phyloP scores from a whole-genome alignment of 108 stramenopile genomes.

The Skeletonema tropicum region DNA sequence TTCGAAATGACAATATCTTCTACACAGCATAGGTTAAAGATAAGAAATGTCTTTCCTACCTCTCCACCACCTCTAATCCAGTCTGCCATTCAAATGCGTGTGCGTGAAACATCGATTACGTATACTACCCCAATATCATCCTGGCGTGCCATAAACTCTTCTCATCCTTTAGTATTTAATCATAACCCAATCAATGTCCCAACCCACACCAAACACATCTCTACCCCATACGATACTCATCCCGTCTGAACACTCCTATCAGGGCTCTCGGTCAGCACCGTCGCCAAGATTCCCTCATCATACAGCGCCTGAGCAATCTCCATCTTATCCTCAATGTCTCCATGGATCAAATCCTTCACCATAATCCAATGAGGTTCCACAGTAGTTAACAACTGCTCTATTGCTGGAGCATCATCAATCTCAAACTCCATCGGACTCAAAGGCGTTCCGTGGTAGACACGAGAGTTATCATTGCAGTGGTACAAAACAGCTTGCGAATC shows the following conservation, averaged over 20 bases:
- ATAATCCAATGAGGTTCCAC: conserved; percentile 87
- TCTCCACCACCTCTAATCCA: too few relatives aligned
- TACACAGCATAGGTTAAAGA: too few relatives aligned
- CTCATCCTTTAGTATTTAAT: too few relatives aligned
- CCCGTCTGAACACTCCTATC: conserved; percentile 54
- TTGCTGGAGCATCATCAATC: conserved; percentile 94
- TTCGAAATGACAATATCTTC: too few relatives aligned
- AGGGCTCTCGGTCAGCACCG: conserved; percentile 47
- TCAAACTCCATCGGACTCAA: conserved; percentile 96
- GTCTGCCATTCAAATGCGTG: too few relatives aligned
- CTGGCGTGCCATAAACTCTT: too few relatives aligned
- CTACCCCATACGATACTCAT: background rate
- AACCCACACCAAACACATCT: background rate
- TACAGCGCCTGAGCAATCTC: conserved; percentile 83
- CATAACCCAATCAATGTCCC: background rate
- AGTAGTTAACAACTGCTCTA: conserved; percentile 91
- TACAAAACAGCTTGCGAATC: conserved; percentile 94
- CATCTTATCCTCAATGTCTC: conserved; percentile 89
- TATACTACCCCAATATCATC: too few relatives aligned
- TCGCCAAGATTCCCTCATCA: conserved; percentile 87
- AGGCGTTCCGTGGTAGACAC: conserved; percentile 86
- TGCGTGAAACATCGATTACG: too few relatives aligned
- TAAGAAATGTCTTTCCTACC: too few relatives aligned
- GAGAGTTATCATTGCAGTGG: conserved; percentile 94
- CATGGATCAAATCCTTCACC: conserved; percentile 88